phyloP scores from a whole-genome alignment of 345 rosid species.

The Noccaea bulbosa region DNA sequence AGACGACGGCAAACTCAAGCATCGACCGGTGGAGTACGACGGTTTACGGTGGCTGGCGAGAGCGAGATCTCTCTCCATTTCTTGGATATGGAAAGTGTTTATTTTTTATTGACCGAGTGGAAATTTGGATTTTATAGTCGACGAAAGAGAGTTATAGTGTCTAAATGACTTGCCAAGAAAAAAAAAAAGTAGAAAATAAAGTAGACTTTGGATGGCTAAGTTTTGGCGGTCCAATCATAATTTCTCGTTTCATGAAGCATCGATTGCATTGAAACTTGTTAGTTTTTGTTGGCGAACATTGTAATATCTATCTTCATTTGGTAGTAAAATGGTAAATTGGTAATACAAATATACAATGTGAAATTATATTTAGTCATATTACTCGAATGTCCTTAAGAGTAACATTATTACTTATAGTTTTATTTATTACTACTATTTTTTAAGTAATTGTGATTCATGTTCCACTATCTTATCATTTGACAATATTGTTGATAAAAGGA shows the following conservation, averaged over 20 bases:
- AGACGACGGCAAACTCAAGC: conserved; percentile 49
- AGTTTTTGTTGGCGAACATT: conserved; percentile 1
- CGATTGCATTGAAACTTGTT: conserved; percentile 17
- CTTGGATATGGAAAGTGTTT: neutral
- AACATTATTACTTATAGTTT: neutral
- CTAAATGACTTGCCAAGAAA: neutral
- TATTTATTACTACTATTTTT: neutral
- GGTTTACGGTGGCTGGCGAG: conserved; percentile 42
- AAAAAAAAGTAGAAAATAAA: conserved; percentile 3
- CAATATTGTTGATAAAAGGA: neutral
- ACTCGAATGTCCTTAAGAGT: neutral
- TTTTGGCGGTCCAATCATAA: conserved; percentile 40
- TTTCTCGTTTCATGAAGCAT: conserved; percentile 15
- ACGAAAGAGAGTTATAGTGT: neutral
- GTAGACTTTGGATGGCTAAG: conserved; percentile 7
- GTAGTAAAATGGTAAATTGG: neutral
- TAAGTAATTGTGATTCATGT: neutral
- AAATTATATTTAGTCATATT: too few relatives aligned
- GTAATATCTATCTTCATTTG: neutral
- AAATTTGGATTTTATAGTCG: neutral
- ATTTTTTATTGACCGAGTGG: neutral
- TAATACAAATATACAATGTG: too few relatives aligned
- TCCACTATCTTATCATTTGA: neutral
- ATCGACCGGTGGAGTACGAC: conserved; percentile 45
- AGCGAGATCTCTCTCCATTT: conserved; percentile 54